Base-by-base conservation (phyloP, 2,329 filamentous ascomycete species). In the Colletotrichum lindemuthianum region DNA sequence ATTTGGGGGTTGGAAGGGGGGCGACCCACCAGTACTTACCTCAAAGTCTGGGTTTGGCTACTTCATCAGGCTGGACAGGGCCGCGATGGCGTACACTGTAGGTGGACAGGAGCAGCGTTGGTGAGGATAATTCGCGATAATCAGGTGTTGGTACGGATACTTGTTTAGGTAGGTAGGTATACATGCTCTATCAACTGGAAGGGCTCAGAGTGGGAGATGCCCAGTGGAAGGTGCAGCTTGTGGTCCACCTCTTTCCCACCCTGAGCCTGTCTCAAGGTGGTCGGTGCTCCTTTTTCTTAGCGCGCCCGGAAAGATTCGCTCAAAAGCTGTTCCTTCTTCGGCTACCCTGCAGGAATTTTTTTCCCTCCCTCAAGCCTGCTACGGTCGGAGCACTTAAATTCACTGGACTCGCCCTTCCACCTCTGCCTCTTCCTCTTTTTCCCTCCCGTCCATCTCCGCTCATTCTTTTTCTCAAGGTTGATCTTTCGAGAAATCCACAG, bases 391-490 rank as follows among this genome's bases (percentile, higher is more conserved):
- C 63, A 56, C 58, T 65, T 65, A 65, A 65, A 65, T 65, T 65
- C 63, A 61, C 63, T 52, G 58, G 58, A 65, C 63, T 61, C 59
- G 63, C 63, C 76, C 77, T 76, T 76, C 77, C 71, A 72, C 75
- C 74, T 76, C 77, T 72, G 24, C 76, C 76, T 78, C 76, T 78
- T 77, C 75, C 75, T 70, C 74, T 77, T 51, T 63, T 24, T 24
- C 24, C 24, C 63, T 59, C 77, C 77, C 77, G 75, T 75, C 78
- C 78, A 84, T 88, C 86, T 88, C 86, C 86, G 82, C 86, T 88
- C 86, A 83, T 76, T 86, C 78, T 78, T 85, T 86, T 82, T 86
- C 82, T 75, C 79, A 73, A 72, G 72, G 74, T 71, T 77, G 71
- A 76, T 77, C 74, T 78, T 78, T 78, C 77, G 80, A 76, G 76